Evolutionary conservation across 2,329 filamentous ascomycete genomes (phyloP).

Genomic region (Xylariomycetidae sp.): DNA sequence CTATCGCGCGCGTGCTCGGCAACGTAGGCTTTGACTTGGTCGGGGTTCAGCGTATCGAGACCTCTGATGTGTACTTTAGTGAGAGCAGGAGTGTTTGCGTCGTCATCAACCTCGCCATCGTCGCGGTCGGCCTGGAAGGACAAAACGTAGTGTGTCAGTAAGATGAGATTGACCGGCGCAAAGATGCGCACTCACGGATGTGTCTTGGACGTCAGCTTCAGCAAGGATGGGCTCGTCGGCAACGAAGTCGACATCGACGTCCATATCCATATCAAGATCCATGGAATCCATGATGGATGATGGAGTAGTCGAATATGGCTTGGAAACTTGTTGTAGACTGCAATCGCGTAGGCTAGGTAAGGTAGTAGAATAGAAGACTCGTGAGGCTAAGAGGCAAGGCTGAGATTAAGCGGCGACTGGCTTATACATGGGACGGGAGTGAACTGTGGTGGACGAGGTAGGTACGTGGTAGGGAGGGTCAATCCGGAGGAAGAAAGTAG

Average conservation of each 20-base stretch:
- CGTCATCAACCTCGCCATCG: conserved; percentile 37
- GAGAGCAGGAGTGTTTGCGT: conserved; percentile 31
- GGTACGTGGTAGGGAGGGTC: too few relatives aligned
- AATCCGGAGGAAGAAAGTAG: too few relatives aligned
- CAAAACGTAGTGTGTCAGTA: too few relatives aligned
- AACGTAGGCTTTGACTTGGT: conserved; percentile 73
- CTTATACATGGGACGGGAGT: too few relatives aligned
- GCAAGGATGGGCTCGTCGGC: conserved; percentile 34
- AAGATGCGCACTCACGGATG: too few relatives aligned
- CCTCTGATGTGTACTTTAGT: conserved; percentile 81
- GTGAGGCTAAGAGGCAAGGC: too few relatives aligned
- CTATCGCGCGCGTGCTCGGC: conserved; percentile 58
- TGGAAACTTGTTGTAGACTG: too few relatives aligned
- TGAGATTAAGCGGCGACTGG: too few relatives aligned
- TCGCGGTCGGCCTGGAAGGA: conserved; percentile 30
- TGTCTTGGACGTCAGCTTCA: conserved; percentile 26
- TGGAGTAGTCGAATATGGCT: background rate
- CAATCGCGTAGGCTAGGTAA: too few relatives aligned
- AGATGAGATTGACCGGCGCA: too few relatives aligned
- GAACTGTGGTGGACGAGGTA: too few relatives aligned
- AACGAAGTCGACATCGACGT: conserved; percentile 51
- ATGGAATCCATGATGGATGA: conserved; percentile 42
- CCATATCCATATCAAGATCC: conserved; percentile 72
- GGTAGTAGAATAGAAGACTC: too few relatives aligned
- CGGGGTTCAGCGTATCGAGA: conserved; percentile 74